Evolutionary conservation across 495 filamentous ascomycete species (phyloP).

Genomic region (Antarctomyces pellizariae): DNA sequence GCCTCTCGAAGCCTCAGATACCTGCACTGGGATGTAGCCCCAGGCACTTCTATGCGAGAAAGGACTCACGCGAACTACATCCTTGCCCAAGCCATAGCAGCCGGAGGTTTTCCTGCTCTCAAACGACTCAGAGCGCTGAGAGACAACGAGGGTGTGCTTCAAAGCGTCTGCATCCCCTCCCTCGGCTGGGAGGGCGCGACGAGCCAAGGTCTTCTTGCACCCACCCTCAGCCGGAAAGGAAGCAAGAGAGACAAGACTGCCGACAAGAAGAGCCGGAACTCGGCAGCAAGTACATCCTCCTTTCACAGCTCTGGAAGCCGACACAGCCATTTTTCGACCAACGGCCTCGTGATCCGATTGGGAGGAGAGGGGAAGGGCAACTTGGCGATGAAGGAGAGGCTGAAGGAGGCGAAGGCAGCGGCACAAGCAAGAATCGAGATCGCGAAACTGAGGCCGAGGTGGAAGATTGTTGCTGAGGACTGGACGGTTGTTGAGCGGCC

Average conservation of each 20-base stretch:
- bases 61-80: constrained; percentile 37
- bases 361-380: constrained; percentile 3
- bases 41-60: constrained; percentile 19
- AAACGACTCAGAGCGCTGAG: constrained; percentile 43
- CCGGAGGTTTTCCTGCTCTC: constrained; percentile 46
- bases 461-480: constrained; percentile 30
- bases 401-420: constrained; percentile 25
- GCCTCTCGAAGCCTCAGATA: constrained; percentile 40
- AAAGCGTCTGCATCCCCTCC: constrained; percentile 39
- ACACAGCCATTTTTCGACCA: constrained; percentile 3
- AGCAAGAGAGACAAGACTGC: constrained; percentile 15
- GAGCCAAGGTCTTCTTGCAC: constrained; percentile 17
- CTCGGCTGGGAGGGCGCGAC: constrained; percentile 15
- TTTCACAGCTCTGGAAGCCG: constrained; percentile 3
- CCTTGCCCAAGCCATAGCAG: constrained; percentile 47
- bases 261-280: background rate
- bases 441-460: constrained; percentile 26
- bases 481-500: constrained; percentile 11
- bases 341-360: constrained; percentile 1
- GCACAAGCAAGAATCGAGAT: constrained; percentile 34
- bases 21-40: constrained; percentile 79
- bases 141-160: constrained; percentile 50
- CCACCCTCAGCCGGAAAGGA: constrained; percentile 10
- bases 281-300: background rate
- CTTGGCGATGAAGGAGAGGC: constrained; percentile 17